Conservation (phyloP, 148 eudicot genomes). For the Silene uniflora region DNA sequence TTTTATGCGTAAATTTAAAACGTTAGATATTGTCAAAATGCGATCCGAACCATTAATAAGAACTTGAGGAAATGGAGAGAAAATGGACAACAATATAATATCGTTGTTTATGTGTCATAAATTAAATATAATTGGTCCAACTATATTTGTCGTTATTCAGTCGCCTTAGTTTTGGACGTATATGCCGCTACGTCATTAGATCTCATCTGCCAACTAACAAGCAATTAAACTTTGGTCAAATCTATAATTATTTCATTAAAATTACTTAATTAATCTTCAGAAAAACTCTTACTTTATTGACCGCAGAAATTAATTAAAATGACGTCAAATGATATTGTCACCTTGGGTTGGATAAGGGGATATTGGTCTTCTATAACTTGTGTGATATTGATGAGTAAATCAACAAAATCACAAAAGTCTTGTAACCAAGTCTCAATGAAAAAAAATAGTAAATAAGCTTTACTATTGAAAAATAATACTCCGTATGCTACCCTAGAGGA, state of each 20-base stretch:
- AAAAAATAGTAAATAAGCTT: no score
- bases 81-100: no score
- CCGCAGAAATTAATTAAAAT: not conserved
- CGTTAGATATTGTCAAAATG: no score
- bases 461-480: no score
- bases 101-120: no score
- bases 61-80: no score
- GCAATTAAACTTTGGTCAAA: not conserved
- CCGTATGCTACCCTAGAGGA: no score
- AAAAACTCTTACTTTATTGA: not conserved
- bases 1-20: no score
- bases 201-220: constrained; percentile 1
- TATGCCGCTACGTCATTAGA: not conserved
- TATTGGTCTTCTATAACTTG: not conserved
- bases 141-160: constrained; percentile 9
- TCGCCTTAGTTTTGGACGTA: constrained; percentile 19
- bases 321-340: constrained; percentile 5
- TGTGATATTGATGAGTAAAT: no score
- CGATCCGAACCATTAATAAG: no score
- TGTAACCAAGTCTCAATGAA: no score
- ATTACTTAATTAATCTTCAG: not conserved
- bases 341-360: not conserved
- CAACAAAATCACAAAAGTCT: no score
- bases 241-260: not conserved
- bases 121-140: not conserved